Percentiles rank a stretch among this genome's conserved stretches.
These are phyloP conservation scores for Botryotinia globosa DNA, from an alignment of 2,329 filamentous ascomycete species.

Conservation along the genomic window DNA sequence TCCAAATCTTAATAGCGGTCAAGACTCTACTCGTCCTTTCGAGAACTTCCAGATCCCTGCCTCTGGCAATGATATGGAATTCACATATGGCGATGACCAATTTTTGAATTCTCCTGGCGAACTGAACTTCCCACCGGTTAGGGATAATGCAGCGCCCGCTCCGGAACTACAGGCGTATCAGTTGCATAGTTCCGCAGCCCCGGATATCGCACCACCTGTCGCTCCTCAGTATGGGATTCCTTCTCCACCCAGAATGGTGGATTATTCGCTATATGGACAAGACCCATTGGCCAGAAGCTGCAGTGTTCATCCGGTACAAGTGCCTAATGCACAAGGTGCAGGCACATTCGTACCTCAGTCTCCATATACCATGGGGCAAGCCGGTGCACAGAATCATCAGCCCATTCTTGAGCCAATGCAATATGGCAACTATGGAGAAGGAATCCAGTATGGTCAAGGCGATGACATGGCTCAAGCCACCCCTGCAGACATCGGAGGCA, in stretches of 20 bases:
- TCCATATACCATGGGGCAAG: rapidly evolving
- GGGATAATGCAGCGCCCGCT: rapidly evolving
- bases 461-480: not conserved
- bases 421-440: not conserved
- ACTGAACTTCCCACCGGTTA: not conserved
- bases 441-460: not conserved
- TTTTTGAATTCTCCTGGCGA: not conserved
- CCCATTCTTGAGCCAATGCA: not conserved
- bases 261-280: not conserved
- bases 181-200: not conserved
- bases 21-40: not conserved
- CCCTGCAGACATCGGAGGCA: not conserved
- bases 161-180: not conserved
- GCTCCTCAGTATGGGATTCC: not conserved
- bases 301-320: not conserved
- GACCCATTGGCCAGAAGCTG: rapidly evolving
- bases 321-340: rapidly evolving
- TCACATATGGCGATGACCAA: not conserved
- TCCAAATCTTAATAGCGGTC: not conserved
- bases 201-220: not conserved
- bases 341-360: too few relatives aligned
- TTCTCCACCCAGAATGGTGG: not conserved
- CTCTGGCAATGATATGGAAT: not conserved
- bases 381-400: rapidly evolving
- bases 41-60: too few relatives aligned